Base-by-base conservation (phyloP, 192 early-diverging fungal genomes). In the Entrophospora sp. region DNA sequence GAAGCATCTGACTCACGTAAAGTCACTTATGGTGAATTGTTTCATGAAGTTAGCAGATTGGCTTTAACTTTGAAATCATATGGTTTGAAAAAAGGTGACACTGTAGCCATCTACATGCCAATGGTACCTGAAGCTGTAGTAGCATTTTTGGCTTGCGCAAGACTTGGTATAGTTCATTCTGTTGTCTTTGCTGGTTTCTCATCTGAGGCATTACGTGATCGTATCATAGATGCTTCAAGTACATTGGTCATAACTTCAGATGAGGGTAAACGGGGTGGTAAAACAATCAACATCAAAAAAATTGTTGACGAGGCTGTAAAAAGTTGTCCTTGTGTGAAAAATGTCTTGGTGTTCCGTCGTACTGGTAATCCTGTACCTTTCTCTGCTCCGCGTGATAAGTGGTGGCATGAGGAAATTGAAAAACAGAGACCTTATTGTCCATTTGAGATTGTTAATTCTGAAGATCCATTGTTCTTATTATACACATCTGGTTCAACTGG, bases 121-220 rank as follows among this genome's bases (percentile, higher is more conserved):
- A 95, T 95, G 92, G 84, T 93, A 34, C 95, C 95, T 58, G 94
- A 95, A 77, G 94, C 95, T 24, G 86, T 86, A 1, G 81, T 91
- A 42, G 85, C 95, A 14, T 91, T 98, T 87, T 81, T 98, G 32
- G 95, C 95, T 32, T 98, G 95, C 72, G 92, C 94, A 5, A 81
- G 94, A 35, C 86, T 98, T 42, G 94, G 95, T 48, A 84, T 89
- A 7, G 79, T 96, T 18, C 95, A 97, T 81, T 87, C 87, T 20
- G 95, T 98, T 43, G 88, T 98, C 64, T 98, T 98, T 84, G 95
- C 95, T 8, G 95, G 95, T 32, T 98, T 98, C 79, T 93, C 91
- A 37, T 83, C 94, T 40, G 89, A 92, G 34, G 91, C 94, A 6
- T 80, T 98, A 24, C 88, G 92, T 42, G 93, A 95, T 78, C 92